Conservation (phyloP, 768 basidiomycete species). For the Boletus rex-veris region DNA sequence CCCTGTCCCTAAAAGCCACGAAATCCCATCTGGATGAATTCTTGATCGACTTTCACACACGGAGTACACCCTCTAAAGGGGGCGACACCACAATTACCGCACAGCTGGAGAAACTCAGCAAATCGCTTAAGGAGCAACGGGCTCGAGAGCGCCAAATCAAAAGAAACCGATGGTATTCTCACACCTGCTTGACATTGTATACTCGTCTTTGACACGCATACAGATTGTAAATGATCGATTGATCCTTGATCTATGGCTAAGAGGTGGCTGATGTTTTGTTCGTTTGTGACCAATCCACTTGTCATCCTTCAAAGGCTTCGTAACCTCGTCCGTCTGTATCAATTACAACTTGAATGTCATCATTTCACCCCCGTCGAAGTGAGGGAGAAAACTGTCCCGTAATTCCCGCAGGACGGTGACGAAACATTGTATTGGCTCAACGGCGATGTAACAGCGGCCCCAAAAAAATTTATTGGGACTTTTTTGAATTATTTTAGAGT, state of each 20-base stretch:
- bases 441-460: too few relatives aligned
- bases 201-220: constrained; percentile 3
- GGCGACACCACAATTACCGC: constrained; percentile 55
- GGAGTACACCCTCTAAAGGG: constrained; percentile 46
- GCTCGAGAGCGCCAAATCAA: constrained; percentile 18
- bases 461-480: too few relatives aligned
- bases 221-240: neutral
- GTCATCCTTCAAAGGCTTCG: too few relatives aligned
- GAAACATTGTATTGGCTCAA: too few relatives aligned
- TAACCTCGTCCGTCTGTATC: too few relatives aligned
- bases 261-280: too few relatives aligned
- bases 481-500: too few relatives aligned
- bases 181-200: neutral
- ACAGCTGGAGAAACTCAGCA: constrained; percentile 54
- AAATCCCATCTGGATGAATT: constrained; percentile 44
- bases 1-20: constrained; percentile 40
- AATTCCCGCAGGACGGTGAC: neutral
- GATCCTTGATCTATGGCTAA: too few relatives aligned
- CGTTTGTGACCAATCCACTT: too few relatives aligned
- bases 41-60: constrained; percentile 46
- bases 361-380: too few relatives aligned
- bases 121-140: constrained; percentile 50
- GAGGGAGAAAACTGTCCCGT: neutral
- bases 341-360: too few relatives aligned
- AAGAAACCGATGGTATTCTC: constrained; percentile 4